Evolutionary conservation across 768 basidiomycete genomes (phyloP).

Genomic region (Tulasnella sp.): DNA sequence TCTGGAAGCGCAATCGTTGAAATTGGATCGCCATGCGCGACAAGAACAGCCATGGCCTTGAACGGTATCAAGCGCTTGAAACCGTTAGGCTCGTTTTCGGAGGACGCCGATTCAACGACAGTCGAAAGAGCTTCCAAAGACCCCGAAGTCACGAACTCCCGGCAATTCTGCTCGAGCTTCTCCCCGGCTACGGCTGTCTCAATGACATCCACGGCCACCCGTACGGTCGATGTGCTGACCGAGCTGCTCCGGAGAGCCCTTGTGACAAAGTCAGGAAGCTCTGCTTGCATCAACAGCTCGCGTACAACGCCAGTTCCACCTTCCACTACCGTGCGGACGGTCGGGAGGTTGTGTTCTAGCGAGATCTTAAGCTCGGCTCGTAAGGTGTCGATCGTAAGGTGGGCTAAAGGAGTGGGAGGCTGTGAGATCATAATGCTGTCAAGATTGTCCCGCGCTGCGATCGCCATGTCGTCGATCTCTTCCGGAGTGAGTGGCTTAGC

Average conservation of each 20-base stretch:
- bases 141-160: not conserved
- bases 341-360: not conserved
- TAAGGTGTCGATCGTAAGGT: not conserved
- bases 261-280: not conserved
- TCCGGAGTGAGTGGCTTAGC: not conserved
- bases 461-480: not conserved
- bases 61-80: not conserved
- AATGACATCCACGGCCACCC: not conserved
- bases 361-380: not conserved
- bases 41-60: not conserved
- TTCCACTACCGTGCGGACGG: not conserved
- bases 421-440: not conserved
- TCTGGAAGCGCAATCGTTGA: not conserved
- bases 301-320: not conserved
- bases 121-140: not conserved
- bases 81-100: not conserved
- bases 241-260: not conserved
- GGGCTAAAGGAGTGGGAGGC: not conserved
- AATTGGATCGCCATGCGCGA: not conserved
- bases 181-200: not conserved
- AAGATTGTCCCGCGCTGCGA: not conserved
- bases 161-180: not conserved
- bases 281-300: not conserved
- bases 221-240: not conserved
- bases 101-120: not conserved